Conservation (phyloP, 164 flowering plant genomes). For the Umbellularia californica region DNA sequence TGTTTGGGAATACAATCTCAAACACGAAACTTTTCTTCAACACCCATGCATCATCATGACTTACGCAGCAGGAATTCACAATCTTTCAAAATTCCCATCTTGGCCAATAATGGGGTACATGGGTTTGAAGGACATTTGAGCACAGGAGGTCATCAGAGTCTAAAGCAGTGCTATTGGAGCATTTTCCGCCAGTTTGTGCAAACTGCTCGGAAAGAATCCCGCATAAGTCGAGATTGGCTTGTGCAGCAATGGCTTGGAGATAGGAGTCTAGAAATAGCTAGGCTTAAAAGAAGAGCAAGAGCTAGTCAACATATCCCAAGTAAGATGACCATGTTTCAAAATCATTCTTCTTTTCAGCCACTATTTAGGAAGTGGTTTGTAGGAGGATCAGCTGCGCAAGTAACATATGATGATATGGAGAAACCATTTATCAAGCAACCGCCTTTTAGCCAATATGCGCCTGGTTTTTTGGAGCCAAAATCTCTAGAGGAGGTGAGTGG, state of each 20-base stretch:
- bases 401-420: conserved; percentile 11
- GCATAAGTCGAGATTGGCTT: conserved; percentile 54
- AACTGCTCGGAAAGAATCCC: conserved; percentile 21
- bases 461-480: conserved; percentile 51
- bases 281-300: conserved; percentile 27
- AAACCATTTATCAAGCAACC: conserved; percentile 40
- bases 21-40: neutral
- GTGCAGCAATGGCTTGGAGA: conserved; percentile 66
- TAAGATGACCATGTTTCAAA: conserved; percentile 9
- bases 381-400: conserved; percentile 19
- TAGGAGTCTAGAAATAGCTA: conserved; percentile 21
- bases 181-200: conserved; percentile 22
- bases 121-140: conserved; percentile 1
- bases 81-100: conserved; percentile 4
- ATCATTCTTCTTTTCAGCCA: conserved; percentile 15
- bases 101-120: neutral
- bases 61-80: neutral
- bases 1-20: neutral
- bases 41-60: neutral
- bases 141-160: conserved; percentile 10
- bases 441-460: conserved; percentile 58
- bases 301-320: conserved; percentile 9
- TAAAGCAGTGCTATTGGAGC: conserved; percentile 6
- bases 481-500: conserved; percentile 69
- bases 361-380: conserved; percentile 28